Evolutionary conservation across 176 grass and related monocot genomes (phyloP).

Genomic region (Dendrocalamus sinicus): DNA sequence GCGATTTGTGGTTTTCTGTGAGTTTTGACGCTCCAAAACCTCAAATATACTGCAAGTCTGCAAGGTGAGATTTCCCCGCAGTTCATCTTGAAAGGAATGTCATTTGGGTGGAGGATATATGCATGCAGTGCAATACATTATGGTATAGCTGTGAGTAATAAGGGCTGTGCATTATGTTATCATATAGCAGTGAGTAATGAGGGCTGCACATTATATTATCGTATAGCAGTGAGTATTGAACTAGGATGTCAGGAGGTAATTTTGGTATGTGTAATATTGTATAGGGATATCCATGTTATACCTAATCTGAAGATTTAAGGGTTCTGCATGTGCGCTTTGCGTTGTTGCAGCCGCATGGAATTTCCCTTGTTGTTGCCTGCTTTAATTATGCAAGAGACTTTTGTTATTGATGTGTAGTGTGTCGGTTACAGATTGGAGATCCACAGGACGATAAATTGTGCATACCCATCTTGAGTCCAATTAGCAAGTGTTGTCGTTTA

Average conservation of each 20-base stretch:
- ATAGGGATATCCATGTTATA: background rate
- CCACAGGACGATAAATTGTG: background rate
- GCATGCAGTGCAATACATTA: background rate
- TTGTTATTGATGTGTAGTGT: background rate
- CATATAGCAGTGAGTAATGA: background rate
- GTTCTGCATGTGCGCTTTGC: background rate
- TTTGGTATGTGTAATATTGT: background rate
- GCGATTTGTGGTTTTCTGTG: background rate
- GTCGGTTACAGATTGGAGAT: background rate
- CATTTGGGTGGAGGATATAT: background rate
- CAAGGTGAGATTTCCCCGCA: background rate
- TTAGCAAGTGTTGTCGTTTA: background rate
- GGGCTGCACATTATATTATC: background rate
- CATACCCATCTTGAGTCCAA: background rate
- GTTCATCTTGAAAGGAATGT: background rate
- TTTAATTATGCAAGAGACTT: background rate
- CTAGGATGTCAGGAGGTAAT: background rate
- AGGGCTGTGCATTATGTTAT: background rate
- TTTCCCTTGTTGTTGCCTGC: background rate
- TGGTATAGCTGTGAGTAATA: background rate
- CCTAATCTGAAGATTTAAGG: background rate
- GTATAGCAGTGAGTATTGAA: background rate
- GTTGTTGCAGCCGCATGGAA: background rate
- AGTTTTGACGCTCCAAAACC: background rate
- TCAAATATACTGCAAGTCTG: background rate